These are phyloP conservation scores for Rhododendron ferrugineum DNA, from an alignment of 148 eudicot genomes.

Conservation along the genomic window DNA sequence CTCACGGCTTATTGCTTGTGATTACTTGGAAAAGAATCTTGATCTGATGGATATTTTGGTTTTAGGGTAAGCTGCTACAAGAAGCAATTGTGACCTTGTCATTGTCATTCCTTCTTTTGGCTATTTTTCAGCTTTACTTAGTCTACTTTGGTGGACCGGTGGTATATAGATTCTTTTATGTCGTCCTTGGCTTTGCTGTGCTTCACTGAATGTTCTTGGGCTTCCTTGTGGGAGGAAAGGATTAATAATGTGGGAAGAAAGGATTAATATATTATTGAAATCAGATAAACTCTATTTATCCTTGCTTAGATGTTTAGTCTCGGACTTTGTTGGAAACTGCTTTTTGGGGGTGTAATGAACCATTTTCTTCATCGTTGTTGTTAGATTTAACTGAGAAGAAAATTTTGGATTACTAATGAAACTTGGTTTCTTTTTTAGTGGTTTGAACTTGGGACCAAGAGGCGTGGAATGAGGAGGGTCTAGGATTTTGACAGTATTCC, in stretches of 20 bases:
- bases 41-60: conserved; percentile 84
- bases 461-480: neutral
- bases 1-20: conserved; percentile 84
- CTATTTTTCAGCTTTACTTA: neutral
- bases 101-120: neutral
- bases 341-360: neutral
- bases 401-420: neutral
- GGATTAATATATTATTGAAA: neutral
- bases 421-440: neutral
- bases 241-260: neutral
- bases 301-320: neutral
- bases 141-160: neutral
- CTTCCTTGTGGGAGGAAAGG: neutral
- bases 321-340: neutral
- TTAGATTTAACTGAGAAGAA: neutral
- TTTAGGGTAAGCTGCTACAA: conserved; percentile 58
- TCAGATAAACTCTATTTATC: neutral
- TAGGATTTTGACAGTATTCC: neutral
- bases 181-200: neutral
- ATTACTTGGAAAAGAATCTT: conserved; percentile 78
- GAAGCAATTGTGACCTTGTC: neutral
- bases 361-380: neutral
- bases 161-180: neutral
- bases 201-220: neutral
- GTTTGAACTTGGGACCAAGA: neutral